Evolutionary conservation across 1,284 basidiomycete species (phyloP).

Genomic region (Ceratobasidium sp.): DNA sequence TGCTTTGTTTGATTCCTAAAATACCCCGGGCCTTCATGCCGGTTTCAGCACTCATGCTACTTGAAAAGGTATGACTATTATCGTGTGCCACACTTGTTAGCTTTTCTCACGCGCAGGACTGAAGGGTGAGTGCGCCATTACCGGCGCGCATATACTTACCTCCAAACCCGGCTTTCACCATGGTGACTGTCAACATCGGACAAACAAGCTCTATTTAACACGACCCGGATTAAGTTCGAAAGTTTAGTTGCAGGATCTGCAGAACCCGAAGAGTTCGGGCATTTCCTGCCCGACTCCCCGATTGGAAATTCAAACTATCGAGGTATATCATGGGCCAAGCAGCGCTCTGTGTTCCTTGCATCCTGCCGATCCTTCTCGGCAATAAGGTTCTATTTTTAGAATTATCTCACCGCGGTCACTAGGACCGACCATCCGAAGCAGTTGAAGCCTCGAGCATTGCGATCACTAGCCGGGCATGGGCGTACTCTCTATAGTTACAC

Average conservation of each 20-base stretch:
- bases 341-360: neutral
- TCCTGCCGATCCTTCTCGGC: neutral
- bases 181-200: too few relatives aligned
- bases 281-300: neutral
- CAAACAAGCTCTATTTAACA: neutral
- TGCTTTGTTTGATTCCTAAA: too few relatives aligned
- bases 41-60: too few relatives aligned
- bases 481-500: neutral
- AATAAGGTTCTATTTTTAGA: neutral
- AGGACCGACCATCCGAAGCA: too few relatives aligned
- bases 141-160: too few relatives aligned
- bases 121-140: too few relatives aligned
- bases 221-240: neutral
- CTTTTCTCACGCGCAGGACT: too few relatives aligned
- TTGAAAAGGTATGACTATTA: too few relatives aligned
- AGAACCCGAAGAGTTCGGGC: slow-evolving; percentile 61
- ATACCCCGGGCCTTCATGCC: too few relatives aligned
- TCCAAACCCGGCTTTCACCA: too few relatives aligned
- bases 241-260: slow-evolving; percentile 58
- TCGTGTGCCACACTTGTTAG: too few relatives aligned
- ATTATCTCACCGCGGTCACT: neutral
- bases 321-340: neutral
- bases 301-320: neutral
- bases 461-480: neutral
- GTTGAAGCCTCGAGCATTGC: too few relatives aligned